Evolutionary conservation across 768 basidiomycete species (phyloP).

Genomic region (Erythrobasidium yunnanense): DNA sequence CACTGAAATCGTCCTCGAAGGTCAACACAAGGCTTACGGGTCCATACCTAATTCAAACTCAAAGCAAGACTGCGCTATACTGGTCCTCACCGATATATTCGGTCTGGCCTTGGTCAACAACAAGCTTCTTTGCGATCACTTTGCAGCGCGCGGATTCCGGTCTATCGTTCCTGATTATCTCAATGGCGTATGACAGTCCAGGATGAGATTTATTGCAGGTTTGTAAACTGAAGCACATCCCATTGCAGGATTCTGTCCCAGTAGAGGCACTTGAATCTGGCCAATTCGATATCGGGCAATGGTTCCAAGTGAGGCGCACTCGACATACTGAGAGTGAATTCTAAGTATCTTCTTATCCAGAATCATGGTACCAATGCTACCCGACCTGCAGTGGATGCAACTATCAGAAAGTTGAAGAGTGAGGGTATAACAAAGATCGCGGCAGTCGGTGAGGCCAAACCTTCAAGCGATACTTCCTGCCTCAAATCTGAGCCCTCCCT

Average conservation of each 20-base stretch:
- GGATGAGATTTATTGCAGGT: not conserved
- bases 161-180: not conserved
- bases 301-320: not conserved
- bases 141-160: not conserved
- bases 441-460: too few species aligned
- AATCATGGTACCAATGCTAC: too few species aligned
- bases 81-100: slow-evolving; percentile 10
- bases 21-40: too few species aligned
- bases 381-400: not conserved
- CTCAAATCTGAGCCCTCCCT: too few species aligned
- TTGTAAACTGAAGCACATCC: not conserved
- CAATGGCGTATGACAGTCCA: not conserved
- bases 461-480: too few species aligned
- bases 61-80: too few species aligned
- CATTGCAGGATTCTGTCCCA: not conserved
- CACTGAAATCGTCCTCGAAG: too few species aligned
- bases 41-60: too few species aligned
- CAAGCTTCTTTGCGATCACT: not conserved
- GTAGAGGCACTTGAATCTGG: not conserved
- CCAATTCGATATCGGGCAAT: not conserved
- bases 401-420: not conserved
- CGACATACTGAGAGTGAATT: not conserved
- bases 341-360: too few species aligned
- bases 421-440: not conserved
- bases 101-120: slow-evolving; percentile 1